Percentiles rank a stretch among this genome's conserved stretches.
Conservation (phyloP, 1,139 yeast genomes). For the Lodderomyces metapsilosis region DNA sequence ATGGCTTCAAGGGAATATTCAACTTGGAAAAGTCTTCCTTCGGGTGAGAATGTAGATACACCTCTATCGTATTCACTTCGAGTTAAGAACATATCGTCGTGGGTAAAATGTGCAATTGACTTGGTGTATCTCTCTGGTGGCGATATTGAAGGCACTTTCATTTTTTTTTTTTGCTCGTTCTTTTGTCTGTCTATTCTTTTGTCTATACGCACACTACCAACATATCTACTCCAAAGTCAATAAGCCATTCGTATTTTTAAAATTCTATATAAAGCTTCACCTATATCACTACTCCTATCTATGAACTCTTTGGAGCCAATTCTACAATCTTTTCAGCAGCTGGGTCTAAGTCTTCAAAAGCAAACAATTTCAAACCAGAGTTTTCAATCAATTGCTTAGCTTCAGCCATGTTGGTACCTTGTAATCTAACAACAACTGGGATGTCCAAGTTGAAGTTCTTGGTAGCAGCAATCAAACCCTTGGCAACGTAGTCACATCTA, state of each 20-base stretch:
- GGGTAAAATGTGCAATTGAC: not conserved
- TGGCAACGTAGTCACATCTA: constrained; percentile 98
- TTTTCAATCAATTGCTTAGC: constrained; percentile 85
- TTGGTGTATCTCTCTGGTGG: constrained; percentile 10
- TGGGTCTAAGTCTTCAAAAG: constrained; percentile 90
- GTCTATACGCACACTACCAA: not conserved
- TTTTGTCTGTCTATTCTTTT: not conserved
- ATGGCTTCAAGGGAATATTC: constrained; percentile 98
- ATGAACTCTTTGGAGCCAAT: constrained; percentile 44
- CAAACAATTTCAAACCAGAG: constrained; percentile 90
- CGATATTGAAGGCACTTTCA: constrained; percentile 4
- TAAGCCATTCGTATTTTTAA: not conserved
- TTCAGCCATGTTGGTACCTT: constrained; percentile 92
- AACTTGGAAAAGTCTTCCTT: constrained; percentile 97
- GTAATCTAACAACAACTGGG: constrained; percentile 96
- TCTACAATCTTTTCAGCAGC: constrained; percentile 96
- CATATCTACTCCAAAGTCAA: not conserved
- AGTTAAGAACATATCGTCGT: constrained; percentile 75
- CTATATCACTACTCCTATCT: constrained; percentile 2
- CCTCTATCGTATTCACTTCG: constrained; percentile 99
- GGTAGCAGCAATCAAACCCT: constrained; percentile 92
- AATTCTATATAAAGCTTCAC: not conserved
- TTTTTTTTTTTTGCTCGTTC: not conserved
- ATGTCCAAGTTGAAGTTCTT: constrained; percentile 93
- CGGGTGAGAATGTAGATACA: constrained; percentile 97